phyloP scores from a whole-genome alignment of 345 rosid genomes.

The Cardamine chenopodiifolia region DNA sequence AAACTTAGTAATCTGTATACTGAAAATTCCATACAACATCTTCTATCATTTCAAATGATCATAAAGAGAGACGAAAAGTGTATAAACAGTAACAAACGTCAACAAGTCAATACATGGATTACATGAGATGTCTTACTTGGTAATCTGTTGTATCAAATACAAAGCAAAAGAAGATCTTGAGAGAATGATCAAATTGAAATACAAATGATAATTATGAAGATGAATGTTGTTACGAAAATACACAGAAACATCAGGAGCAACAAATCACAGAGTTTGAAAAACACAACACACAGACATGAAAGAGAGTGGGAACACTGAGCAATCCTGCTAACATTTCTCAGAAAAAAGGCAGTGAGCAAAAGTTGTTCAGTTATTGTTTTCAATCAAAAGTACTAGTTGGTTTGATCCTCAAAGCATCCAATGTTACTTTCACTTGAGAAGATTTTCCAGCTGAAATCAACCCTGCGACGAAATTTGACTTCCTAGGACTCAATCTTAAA shows the following conservation, averaged over 20 bases:
- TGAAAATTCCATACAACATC: no score
- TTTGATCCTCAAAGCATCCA: slow-evolving; percentile 70
- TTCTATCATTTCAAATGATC: no score
- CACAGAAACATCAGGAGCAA: slow-evolving; percentile 24
- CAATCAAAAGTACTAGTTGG: slow-evolving; percentile 78
- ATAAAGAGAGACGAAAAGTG: neutral
- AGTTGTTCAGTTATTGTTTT: slow-evolving; percentile 71
- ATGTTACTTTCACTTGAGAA: slow-evolving; percentile 67
- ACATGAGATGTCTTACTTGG: no score
- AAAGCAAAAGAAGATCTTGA: no score
- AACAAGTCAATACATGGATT: no score
- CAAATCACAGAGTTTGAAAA: slow-evolving; percentile 32
- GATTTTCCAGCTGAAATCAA: slow-evolving; percentile 77
- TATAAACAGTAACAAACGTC: neutral
- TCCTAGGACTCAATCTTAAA: slow-evolving; percentile 63
- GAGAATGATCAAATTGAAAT: neutral
- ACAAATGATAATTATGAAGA: slow-evolving; percentile 19
- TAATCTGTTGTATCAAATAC: no score
- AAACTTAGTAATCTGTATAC: no score
- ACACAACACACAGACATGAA: slow-evolving; percentile 27
- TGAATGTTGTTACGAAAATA: slow-evolving; percentile 1
- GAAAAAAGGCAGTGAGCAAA: slow-evolving; percentile 70
- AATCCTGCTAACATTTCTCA: no score
- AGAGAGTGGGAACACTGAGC: no score
- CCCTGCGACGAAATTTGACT: slow-evolving; percentile 68